Base-by-base conservation (phyloP, 495 filamentous ascomycete species). In the Penicillium malachiteum region DNA sequence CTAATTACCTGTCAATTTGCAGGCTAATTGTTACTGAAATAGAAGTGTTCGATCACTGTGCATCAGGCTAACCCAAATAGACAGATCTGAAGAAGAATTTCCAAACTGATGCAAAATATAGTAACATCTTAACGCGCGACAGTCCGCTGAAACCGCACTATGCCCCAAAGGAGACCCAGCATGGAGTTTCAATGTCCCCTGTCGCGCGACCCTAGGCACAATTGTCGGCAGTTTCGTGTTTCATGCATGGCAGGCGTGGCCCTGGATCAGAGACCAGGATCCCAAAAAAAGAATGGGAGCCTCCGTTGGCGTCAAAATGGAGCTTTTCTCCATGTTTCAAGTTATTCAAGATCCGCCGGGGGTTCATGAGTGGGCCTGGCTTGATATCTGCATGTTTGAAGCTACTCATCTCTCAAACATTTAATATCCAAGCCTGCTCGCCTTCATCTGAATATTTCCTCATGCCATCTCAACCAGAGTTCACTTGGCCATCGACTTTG, bases 71-170 rank as follows among this genome's bases (percentile, higher is more conserved):
- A 57, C 50, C 62, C 55, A 16, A 66, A 50, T 37, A 42, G 17
- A 63, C 52, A n/a, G 21, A 70, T 70, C 65, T 71, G 69, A 72
- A 64, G 66, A 69, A 63, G 39, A 34, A 34, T 33, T 37, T 55
- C 54, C 54, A 56, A 61, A 60, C 55, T 57, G 63, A 66, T 70
- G 71, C 72, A 68, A 74, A 74, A 67, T 75, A 71, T 73, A 76
- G 73, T 61, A 76, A 72, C 73, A 70, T 44, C 54, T 71, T 75
- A 59, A 73, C 73, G 73, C 73, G 72, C 72, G 71, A 73, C 66
- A 69, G 64, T 66, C 57, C 61, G 57, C 55, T 75, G 72, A 76
- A 76, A 75, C 72, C 9, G 51, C 66, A 66, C 60, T 66, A 66
- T 64, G 30, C 63, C 59, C 54, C 18, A 52, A 57, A 21, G 12